Conservation (phyloP, 495 filamentous ascomycete genomes). For the Saxispiralis lemnorum region DNA sequence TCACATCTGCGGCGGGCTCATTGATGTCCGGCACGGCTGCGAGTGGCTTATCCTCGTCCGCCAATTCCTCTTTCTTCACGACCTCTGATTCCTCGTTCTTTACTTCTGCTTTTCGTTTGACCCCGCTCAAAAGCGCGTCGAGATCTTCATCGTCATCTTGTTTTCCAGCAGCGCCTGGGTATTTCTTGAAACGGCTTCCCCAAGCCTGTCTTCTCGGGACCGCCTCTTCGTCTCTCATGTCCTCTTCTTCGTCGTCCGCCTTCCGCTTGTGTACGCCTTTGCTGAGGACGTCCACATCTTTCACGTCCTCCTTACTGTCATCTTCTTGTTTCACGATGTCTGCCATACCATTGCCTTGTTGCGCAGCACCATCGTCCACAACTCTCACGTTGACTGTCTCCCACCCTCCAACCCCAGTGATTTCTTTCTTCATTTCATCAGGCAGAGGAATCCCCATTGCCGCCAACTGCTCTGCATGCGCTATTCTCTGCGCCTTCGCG, state of each 20-base stretch:
- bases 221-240: conserved; percentile 24
- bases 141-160: conserved; percentile 46
- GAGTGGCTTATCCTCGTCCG: conserved; percentile 9
- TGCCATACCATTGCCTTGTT: neutral
- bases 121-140: conserved; percentile 45
- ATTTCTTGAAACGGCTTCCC: conserved; percentile 51
- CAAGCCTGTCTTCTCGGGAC: conserved; percentile 40
- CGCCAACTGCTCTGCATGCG: conserved; percentile 69
- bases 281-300: conserved; percentile 22
- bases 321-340: conserved; percentile 23
- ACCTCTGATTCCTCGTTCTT: conserved; percentile 17
- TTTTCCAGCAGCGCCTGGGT: conserved; percentile 32
- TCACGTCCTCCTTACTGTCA: conserved; percentile 26
- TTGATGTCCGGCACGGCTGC: conserved; percentile 1
- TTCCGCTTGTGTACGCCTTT: conserved; percentile 56
- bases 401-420: conserved; percentile 90
- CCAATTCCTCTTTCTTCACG: conserved; percentile 28
- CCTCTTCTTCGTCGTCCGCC: conserved; percentile 32
- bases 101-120: conserved; percentile 14
- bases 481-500: conserved; percentile 55
- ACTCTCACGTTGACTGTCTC: conserved; percentile 44
- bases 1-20: conserved; percentile 13
- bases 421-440: conserved; percentile 54
- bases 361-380: conserved; percentile 19
- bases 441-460: conserved; percentile 77